These are phyloP conservation scores for Rhodotorula taiwanensis DNA, from an alignment of 768 basidiomycete genomes.

Conservation along the genomic window DNA sequence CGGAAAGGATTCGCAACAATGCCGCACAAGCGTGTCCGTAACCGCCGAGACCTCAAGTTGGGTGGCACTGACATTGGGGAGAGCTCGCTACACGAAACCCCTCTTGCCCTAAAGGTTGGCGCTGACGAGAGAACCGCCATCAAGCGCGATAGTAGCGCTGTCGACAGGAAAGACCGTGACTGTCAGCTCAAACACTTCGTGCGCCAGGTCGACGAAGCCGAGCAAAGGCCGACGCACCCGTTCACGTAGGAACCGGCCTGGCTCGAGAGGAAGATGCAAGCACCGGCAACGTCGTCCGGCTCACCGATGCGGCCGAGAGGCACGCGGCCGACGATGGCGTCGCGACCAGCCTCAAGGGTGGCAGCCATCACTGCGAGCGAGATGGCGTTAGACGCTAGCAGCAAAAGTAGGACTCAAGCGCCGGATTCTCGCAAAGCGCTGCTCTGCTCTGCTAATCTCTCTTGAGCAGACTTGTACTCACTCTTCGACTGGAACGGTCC, in stretches of 20 bases:
- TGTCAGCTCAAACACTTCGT: neutral
- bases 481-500: conserved; percentile 45
- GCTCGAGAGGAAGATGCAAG: conserved; percentile 58
- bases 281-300: conserved; percentile 60
- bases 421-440: no score
- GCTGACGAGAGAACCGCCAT: conserved; percentile 54
- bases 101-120: conserved; percentile 4
- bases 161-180: no score
- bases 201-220: neutral
- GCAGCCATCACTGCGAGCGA: conserved; percentile 52
- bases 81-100: neutral
- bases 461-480: no score
- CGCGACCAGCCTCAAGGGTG: conserved; percentile 51
- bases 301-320: conserved; percentile 57
- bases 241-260: conserved; percentile 60
- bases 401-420: neutral
- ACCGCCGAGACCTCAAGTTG: no score
- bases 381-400: no score
- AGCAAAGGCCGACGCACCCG: conserved; percentile 43
- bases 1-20: no score
- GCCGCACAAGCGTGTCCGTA: no score
- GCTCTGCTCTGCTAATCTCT: no score
- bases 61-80: no score
- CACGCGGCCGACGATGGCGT: conserved; percentile 48
- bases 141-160: conserved; percentile 56